phyloP scores from a whole-genome alignment of 2,329 filamentous ascomycete species.

The Hypoxylon sp. region DNA sequence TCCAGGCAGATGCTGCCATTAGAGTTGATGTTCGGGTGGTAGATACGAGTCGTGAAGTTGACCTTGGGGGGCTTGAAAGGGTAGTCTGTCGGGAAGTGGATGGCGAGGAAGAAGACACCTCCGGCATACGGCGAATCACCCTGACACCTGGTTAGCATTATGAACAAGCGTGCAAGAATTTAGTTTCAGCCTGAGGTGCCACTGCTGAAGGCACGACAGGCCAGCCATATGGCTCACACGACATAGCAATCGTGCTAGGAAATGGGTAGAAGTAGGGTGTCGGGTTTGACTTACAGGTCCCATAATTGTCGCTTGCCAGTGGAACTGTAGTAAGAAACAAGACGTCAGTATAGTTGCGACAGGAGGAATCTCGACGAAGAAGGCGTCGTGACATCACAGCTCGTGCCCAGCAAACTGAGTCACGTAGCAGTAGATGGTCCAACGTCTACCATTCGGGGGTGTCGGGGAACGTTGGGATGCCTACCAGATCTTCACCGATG shows the following conservation, averaged over 20 bases:
- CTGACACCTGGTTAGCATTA: slow-evolving; percentile 63
- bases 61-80: slow-evolving; percentile 99
- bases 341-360: slow-evolving; percentile 52
- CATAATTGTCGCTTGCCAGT: slow-evolving; percentile 99
- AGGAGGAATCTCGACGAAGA: background rate
- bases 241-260: background rate
- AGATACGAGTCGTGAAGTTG: slow-evolving; percentile 99
- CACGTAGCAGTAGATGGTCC: slow-evolving; percentile 36
- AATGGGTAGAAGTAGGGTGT: background rate
- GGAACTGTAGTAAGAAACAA: slow-evolving; percentile 75
- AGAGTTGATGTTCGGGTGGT: slow-evolving; percentile 99
- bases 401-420: slow-evolving; percentile 45
- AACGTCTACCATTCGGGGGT: slow-evolving; percentile 48
- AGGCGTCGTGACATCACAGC: slow-evolving; percentile 25
- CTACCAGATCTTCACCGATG: slow-evolving; percentile 97
- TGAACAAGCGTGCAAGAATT: background rate
- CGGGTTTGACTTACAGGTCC: slow-evolving; percentile 80
- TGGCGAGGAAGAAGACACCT: slow-evolving; percentile 98
- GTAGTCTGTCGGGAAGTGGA: slow-evolving; percentile 99
- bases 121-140: slow-evolving; percentile 97
- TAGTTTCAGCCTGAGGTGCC: background rate
- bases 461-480: slow-evolving; percentile 59
- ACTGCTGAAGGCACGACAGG: background rate
- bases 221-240: background rate
- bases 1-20: slow-evolving; percentile 99